phyloP scores from a whole-genome alignment of 257 asterid genomes.

The Capsicum pubescens region DNA sequence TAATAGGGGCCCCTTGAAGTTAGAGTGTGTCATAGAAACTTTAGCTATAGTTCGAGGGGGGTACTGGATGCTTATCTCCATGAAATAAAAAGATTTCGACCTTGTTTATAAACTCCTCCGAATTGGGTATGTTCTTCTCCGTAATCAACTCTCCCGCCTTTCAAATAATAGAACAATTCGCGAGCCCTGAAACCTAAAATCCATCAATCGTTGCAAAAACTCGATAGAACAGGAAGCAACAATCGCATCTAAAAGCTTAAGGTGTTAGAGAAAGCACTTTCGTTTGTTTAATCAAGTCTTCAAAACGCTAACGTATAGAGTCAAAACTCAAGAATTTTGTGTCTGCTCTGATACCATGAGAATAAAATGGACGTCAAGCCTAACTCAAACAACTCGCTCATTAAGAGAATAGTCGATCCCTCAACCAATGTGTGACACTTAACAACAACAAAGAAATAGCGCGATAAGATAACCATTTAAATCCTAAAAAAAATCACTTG shows the following conservation, averaged over 20 bases:
- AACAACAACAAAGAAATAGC: slow-evolving; percentile 74
- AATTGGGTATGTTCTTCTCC: slow-evolving; percentile 91
- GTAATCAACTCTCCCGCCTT: slow-evolving; percentile 96
- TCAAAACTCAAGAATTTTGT: not conserved
- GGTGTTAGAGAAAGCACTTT: not conserved
- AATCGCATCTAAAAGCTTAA: not conserved
- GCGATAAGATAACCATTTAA: slow-evolving; percentile 59
- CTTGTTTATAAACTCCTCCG: slow-evolving; percentile 73
- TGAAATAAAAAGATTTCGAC: slow-evolving; percentile 37
- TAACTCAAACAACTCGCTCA: not conserved
- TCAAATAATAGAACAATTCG: slow-evolving; percentile 88
- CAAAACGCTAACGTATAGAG: not conserved
- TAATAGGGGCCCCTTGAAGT: too few species aligned
- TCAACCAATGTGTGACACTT: slow-evolving; percentile 31
- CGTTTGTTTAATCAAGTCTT: not conserved
- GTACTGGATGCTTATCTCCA: too few species aligned
- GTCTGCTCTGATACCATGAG: not conserved
- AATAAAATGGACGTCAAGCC: not conserved
- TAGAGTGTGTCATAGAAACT: too few species aligned
- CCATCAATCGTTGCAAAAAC: slow-evolving; percentile 36
- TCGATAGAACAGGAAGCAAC: not conserved
- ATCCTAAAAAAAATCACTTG: slow-evolving; percentile 51
- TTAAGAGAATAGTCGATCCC: not conserved
- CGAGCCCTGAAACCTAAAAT: slow-evolving; percentile 70
- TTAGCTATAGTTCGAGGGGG: too few species aligned